Base-by-base conservation (phyloP, 495 filamentous ascomycete genomes). In the Lepidopterella palustris region DNA sequence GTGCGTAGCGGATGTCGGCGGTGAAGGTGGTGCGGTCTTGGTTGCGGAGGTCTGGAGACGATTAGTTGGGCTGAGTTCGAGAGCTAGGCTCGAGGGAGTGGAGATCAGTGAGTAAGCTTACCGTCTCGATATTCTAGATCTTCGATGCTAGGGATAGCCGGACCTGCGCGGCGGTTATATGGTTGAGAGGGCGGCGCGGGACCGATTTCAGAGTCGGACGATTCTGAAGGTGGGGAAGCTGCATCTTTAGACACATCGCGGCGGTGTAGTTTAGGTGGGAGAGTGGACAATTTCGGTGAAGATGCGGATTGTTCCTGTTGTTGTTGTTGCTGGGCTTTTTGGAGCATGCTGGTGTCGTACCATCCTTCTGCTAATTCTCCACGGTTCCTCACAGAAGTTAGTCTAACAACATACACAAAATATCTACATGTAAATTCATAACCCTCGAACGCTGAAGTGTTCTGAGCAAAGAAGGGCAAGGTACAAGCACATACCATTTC, bases 351-450 rank as follows among this genome's bases (percentile, higher is more conserved):
- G 11, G 90, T 86, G 64, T 91, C 88, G 71, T 98, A 98, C 92
- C 93, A 98, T 24, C 91, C 90, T 71, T 90, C 86, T 1, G 90
- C 87, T 55, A 98, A 78, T 78, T 95, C 91, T 74, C 88, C 89
- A 69, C 83, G 85, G 76, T 98, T 98, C 87, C 87, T 90, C 73
- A 71, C 65, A 61, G 35, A 3, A 42, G 18, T 42, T 42, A 18
- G 35, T 3, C 35, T 42, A 42, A 3, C 13, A 42, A 42, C 13
- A 53, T 52, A 0, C 29, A 6, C 20, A 20, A 4, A 18, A 58
- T 35, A 8, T 8, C 20, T 55, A 4, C 2, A 27, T 21, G 26
- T 9, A 13, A n/a, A 15, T 51, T 24, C 11, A 13, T 28, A 51
- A 51, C 24, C 24, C 2, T 35, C 28, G n/a, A 29, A 13, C 9